phyloP scores from a whole-genome alignment of 345 rosid genomes.

The Dimocarpus longan region DNA sequence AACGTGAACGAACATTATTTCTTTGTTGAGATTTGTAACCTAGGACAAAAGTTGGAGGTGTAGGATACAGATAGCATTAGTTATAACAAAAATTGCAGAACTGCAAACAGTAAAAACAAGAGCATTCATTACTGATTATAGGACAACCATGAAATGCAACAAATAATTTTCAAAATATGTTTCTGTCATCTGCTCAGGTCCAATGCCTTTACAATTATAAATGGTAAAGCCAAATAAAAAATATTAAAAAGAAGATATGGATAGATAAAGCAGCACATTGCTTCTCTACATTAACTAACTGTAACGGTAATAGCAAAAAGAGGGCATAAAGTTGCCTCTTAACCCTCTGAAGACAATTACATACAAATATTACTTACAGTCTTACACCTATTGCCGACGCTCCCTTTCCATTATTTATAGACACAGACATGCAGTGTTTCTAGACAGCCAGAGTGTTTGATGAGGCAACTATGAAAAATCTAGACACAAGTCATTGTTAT shows the following conservation, averaged over 20 bases:
- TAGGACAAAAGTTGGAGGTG: slow-evolving; percentile 23
- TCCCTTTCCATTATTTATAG: neutral
- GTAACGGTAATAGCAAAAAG: neutral
- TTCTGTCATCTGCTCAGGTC: neutral
- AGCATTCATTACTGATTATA: neutral
- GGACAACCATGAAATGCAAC: neutral
- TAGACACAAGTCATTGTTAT: neutral
- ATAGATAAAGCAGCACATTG: neutral
- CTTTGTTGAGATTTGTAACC: slow-evolving; percentile 94
- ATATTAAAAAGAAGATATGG: neutral
- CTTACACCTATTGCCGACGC: neutral
- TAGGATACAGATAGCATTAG: neutral
- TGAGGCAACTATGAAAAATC: neutral
- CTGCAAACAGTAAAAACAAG: neutral
- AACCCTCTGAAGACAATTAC: neutral
- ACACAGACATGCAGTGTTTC: slow-evolving; percentile 1
- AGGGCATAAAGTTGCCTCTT: neutral
- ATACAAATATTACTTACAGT: neutral
- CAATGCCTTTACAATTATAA: neutral
- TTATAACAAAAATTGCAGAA: neutral
- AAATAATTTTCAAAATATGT: neutral
- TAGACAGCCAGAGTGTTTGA: neutral
- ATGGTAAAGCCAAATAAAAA: neutral
- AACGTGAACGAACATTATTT: slow-evolving; percentile 98
- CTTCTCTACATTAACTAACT: neutral